A percentile compares a stretch with the other conserved stretches of the same genome.
These are phyloP conservation scores for Sphagnum contortum DNA, from an alignment of 225 moss, liverwort and hornwort species.

Conservation along the genomic window DNA sequence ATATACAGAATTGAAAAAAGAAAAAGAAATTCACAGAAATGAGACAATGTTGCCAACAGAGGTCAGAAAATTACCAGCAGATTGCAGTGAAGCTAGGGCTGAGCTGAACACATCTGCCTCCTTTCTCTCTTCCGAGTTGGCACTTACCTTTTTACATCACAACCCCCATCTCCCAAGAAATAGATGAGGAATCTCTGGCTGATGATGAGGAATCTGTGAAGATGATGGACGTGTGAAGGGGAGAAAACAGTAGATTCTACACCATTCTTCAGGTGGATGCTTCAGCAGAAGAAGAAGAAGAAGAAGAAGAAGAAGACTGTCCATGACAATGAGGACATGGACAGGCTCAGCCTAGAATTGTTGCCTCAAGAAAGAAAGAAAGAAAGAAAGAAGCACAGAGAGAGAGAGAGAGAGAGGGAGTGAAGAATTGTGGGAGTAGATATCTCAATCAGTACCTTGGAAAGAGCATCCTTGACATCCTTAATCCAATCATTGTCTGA, in stretches of 20 bases:
- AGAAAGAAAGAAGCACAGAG: too few relatives aligned
- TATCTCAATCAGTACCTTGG: conserved; percentile 30
- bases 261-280: not conserved
- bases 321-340: not conserved
- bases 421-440: too few relatives aligned
- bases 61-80: conserved; percentile 50
- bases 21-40: too few relatives aligned
- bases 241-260: too few relatives aligned
- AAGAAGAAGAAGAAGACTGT: not conserved
- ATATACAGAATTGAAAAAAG: too few relatives aligned
- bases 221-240: too few relatives aligned
- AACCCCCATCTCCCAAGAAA: conserved; percentile 1
- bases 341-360: not conserved
- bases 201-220: not conserved
- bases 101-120: conserved; percentile 61
- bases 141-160: conserved; percentile 53
- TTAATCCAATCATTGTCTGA: conserved; percentile 53
- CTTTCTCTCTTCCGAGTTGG: conserved; percentile 57
- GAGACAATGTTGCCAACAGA: too few relatives aligned
- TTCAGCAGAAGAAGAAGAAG: not conserved
- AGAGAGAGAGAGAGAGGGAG: too few relatives aligned
- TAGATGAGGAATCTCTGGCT: not conserved
- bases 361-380: too few relatives aligned
- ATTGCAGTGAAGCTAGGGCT: conserved; percentile 53
- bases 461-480: conserved; percentile 59